Evolutionary conservation across 345 rosid genomes (phyloP).

Genomic region (Carallia brachiata): DNA sequence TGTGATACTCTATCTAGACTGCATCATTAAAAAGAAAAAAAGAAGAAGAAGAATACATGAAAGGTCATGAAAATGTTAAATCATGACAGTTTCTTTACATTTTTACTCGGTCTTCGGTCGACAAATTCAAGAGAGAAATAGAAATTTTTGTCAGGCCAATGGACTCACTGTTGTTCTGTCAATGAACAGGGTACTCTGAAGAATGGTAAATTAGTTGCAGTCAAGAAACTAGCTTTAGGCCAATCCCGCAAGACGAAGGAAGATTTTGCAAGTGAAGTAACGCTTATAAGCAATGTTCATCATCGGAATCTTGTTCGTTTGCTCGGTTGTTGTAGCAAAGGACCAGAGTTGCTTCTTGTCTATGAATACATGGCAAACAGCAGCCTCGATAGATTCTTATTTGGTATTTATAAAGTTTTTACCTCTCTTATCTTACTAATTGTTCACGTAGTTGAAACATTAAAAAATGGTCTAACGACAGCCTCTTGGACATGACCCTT

Average conservation of each 20-base stretch:
- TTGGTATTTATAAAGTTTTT: not conserved
- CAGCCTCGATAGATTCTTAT: conserved; percentile 36
- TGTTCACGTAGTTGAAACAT: too few relatives aligned
- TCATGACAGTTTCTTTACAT: too few relatives aligned
- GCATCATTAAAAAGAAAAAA: too few relatives aligned
- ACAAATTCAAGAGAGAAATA: too few relatives aligned
- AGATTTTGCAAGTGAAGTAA: conserved; percentile 47
- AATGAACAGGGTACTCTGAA: conserved; percentile 35
- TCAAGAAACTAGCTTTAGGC: conserved; percentile 42
- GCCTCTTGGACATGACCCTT: too few relatives aligned
- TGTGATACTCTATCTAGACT: too few relatives aligned
- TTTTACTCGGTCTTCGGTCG: too few relatives aligned
- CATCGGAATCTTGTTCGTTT: conserved; percentile 47
- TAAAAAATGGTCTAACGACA: too few relatives aligned
- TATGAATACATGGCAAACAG: conserved; percentile 48
- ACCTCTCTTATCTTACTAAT: not conserved
- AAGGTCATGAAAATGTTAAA: too few relatives aligned
- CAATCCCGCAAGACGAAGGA: conserved; percentile 26
- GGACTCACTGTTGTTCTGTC: not conserved
- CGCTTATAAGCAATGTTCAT: conserved; percentile 52
- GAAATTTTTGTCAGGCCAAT: too few relatives aligned
- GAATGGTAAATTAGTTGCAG: conserved; percentile 52
- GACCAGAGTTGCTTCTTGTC: conserved; percentile 44
- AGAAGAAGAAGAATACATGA: too few relatives aligned
- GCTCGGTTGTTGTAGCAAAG: conserved; percentile 46